Conservation (phyloP, 1,284 basidiomycete genomes). For the Cutaneotrichosporon mucoides region DNA sequence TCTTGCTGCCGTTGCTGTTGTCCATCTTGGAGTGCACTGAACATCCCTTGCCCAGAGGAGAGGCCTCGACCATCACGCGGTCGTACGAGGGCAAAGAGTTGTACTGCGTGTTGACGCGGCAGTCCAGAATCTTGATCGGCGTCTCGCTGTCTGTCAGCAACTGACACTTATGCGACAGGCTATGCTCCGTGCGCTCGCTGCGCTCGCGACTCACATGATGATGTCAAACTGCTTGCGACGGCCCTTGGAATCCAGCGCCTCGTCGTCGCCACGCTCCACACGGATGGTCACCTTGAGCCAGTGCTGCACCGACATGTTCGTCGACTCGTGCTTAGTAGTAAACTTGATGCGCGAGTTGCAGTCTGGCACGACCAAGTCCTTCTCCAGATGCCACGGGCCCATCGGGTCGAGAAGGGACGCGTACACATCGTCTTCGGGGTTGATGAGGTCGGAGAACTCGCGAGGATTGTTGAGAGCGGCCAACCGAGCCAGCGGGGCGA, state of each 20-base stretch:
- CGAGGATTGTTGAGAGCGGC: slow-evolving; percentile 43
- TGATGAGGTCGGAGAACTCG: slow-evolving; percentile 46
- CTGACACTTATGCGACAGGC: too few relatives aligned
- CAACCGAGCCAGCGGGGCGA: slow-evolving; percentile 45
- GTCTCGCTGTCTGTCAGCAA: slow-evolving; percentile 38
- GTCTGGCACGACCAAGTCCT: slow-evolving; percentile 49
- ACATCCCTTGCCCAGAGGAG: slow-evolving; percentile 23
- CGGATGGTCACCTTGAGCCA: slow-evolving; percentile 76
- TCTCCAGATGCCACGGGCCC: slow-evolving; percentile 57
- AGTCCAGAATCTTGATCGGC: slow-evolving; percentile 53
- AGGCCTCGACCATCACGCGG: slow-evolving; percentile 5
- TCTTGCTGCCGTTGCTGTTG: too few relatives aligned
- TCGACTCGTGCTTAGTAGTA: slow-evolving; percentile 75
- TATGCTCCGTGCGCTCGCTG: too few relatives aligned
- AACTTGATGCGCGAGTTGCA: slow-evolving; percentile 60
- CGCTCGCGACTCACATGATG: slow-evolving; percentile 56
- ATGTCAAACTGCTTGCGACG: slow-evolving; percentile 81
- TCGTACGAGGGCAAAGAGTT: slow-evolving; percentile 62
- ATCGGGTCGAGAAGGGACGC: slow-evolving; percentile 53
- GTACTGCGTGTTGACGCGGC: slow-evolving; percentile 73
- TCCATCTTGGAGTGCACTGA: slow-evolving; percentile 27
- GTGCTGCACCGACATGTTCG: slow-evolving; percentile 76
- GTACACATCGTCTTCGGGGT: slow-evolving; percentile 47
- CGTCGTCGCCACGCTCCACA: slow-evolving; percentile 73
- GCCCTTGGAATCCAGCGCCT: slow-evolving; percentile 62